A percentile compares a stretch with the other conserved stretches of the same genome.
Conservation (phyloP, 2,329 filamentous ascomycete genomes). For the Didymella segeticola region DNA sequence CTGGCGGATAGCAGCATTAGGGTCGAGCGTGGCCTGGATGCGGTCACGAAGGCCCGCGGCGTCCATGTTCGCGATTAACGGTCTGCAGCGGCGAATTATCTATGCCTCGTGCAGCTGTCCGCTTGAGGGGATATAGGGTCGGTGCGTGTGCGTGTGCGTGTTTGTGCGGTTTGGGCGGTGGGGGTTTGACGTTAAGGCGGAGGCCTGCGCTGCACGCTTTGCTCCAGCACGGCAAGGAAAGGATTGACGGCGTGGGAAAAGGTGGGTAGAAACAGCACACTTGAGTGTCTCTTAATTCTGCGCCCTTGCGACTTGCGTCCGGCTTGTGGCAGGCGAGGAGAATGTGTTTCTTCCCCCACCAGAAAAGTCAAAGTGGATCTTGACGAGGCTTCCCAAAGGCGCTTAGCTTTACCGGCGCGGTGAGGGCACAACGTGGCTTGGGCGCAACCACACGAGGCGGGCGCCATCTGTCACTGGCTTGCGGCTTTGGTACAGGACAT, state of each 20-base stretch:
- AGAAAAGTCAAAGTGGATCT: constrained; percentile 15
- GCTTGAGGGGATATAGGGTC: constrained; percentile 17
- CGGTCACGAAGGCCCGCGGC: constrained; percentile 75
- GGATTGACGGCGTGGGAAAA: constrained; percentile 20
- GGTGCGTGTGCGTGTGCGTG: too few species aligned
- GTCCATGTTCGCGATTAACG: constrained; percentile 66
- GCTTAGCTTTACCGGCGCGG: constrained; percentile 11
- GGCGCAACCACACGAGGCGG: constrained; percentile 8
- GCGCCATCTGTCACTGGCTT: constrained; percentile 15
- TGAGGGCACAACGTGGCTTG: constrained; percentile 14
- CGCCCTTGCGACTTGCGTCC: constrained; percentile 37
- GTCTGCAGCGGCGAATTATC: constrained; percentile 16
- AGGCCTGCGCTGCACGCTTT: constrained; percentile 23
- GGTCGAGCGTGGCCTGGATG: constrained; percentile 76
- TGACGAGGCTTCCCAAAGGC: constrained; percentile 11
- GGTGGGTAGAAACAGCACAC: constrained; percentile 19
- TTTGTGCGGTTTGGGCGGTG: constrained; percentile 31
- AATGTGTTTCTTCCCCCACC: constrained; percentile 12
- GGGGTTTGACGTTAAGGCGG: constrained; percentile 17
- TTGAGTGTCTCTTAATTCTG: constrained; percentile 22
- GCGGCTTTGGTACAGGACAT: constrained; percentile 1
- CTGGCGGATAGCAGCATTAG: constrained; percentile 76
- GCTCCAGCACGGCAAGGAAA: constrained; percentile 18
- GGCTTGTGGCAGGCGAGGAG: constrained; percentile 32
- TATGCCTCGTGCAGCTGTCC: constrained; percentile 13